phyloP scores from a whole-genome alignment of 257 asterid species.

The Penstemon newberryi region DNA sequence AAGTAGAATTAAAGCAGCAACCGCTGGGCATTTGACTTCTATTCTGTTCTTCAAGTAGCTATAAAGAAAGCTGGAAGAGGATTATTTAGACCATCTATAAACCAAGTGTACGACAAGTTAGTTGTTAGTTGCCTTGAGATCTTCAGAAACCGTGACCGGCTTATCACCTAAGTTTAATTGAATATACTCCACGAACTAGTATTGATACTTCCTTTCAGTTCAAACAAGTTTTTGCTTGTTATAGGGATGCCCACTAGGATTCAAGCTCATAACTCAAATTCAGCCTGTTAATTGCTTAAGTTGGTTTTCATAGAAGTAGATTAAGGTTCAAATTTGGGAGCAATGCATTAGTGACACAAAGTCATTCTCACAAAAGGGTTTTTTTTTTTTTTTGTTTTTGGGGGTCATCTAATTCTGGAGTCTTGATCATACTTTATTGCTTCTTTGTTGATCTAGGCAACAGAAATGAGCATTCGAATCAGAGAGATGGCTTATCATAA shows the following conservation, averaged over 20 bases:
- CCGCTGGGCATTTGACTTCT: too few species aligned
- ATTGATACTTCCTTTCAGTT: not conserved
- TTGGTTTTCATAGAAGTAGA: not conserved
- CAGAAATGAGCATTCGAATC: constrained; percentile 82
- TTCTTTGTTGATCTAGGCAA: constrained; percentile 46
- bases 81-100: too few species aligned
- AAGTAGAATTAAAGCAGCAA: too few species aligned
- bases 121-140: not conserved
- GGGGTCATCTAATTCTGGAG: not conserved
- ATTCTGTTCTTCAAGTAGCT: too few species aligned
- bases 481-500: constrained; percentile 83
- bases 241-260: not conserved
- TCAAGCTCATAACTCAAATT: not conserved
- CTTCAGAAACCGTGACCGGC: not conserved
- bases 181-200: not conserved
- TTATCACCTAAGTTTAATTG: not conserved
- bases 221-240: not conserved
- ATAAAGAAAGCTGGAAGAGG: too few species aligned
- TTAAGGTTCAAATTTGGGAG: not conserved
- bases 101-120: not conserved
- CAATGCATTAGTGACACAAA: not conserved
- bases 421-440: not conserved
- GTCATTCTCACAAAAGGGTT: not conserved
- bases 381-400: not conserved
- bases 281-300: not conserved